These are phyloP conservation scores for Eremothecium gossypii DNA, from an alignment of 1,139 yeast species.

Conservation along the genomic window DNA sequence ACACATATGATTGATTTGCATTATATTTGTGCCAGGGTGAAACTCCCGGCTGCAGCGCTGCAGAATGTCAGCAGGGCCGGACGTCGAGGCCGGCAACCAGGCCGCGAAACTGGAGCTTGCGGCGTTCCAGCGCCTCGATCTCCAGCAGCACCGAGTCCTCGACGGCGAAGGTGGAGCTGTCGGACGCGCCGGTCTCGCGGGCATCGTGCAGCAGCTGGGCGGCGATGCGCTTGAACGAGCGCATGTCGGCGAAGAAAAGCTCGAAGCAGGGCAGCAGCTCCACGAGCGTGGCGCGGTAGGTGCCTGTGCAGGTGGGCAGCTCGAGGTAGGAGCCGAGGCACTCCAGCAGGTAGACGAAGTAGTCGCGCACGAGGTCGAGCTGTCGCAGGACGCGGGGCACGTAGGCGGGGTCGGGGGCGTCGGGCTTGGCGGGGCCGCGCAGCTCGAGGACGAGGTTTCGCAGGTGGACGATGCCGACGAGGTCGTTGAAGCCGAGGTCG, in stretches of 20 bases:
- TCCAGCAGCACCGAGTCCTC: not conserved
- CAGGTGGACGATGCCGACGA: not conserved
- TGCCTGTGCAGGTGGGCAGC: not conserved
- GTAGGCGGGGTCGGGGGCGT: not conserved
- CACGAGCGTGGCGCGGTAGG: not conserved
- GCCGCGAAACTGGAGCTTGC: not conserved
- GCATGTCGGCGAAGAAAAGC: not conserved
- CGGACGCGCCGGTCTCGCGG: not conserved
- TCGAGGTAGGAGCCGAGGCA: not conserved
- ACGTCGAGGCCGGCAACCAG: not conserved
- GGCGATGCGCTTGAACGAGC: not conserved
- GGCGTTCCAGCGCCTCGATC: not conserved
- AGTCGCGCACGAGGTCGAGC: not conserved
- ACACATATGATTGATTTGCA: not conserved
- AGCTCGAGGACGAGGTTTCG: not conserved
- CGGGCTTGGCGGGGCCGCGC: too few species aligned
- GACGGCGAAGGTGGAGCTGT: not conserved
- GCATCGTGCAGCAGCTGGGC: not conserved
- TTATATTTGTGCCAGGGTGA: not conserved
- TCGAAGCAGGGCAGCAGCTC: not conserved
- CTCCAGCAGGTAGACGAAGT: not conserved
- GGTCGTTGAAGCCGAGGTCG: constrained; percentile 1
- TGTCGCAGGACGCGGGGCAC: not conserved
- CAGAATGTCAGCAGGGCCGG: not conserved
- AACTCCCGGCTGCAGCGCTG: not conserved